Percentiles rank a stretch among this genome's conserved stretches.
phyloP scores from a whole-genome alignment of 2,329 filamentous ascomycete species.

The Aspergillus spinulosporus region DNA sequence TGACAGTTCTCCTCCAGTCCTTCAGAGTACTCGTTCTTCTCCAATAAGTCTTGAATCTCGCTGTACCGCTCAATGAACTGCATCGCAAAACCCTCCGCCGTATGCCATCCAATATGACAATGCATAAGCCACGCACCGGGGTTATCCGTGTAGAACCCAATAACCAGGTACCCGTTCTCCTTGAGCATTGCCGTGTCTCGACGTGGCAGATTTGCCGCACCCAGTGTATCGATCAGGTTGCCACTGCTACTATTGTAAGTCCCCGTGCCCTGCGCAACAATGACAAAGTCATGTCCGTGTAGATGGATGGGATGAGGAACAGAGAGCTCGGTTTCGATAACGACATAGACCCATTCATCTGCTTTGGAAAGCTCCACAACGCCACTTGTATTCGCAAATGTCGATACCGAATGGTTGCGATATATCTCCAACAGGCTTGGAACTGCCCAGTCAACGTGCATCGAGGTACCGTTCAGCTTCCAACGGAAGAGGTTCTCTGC shows the following conservation, averaged over 20 bases:
- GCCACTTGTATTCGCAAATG: constrained; percentile 21
- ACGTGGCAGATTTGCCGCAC: constrained; percentile 45
- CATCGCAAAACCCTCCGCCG: constrained; percentile 31
- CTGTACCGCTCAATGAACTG: constrained; percentile 35
- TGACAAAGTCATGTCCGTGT: constrained; percentile 70
- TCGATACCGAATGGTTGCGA: constrained; percentile 16
- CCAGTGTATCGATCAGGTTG: constrained; percentile 7
- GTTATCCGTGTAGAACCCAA: constrained; percentile 55
- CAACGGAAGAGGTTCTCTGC: constrained; percentile 31
- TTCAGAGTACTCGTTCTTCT: background rate
- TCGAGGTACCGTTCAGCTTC: constrained; percentile 35
- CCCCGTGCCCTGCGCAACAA: constrained; percentile 57
- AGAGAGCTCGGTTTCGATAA: constrained; percentile 26
- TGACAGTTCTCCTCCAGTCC: background rate
- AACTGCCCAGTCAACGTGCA: constrained; percentile 33
- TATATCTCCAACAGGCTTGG: constrained; percentile 30
- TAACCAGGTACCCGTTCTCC: constrained; percentile 47
- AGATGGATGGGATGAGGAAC: constrained; percentile 64
- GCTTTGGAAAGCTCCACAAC: constrained; percentile 27
- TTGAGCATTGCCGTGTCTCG: constrained; percentile 52
- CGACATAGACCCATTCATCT: constrained; percentile 31
- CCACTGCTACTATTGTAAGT: constrained; percentile 24
- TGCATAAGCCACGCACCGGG: constrained; percentile 47
- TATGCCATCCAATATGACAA: constrained; percentile 37
- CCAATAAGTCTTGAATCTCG: constrained; percentile 27